Percentiles rank a stretch among this genome's conserved stretches.
Evolutionary conservation across 108 stramenopile genomes (phyloP).

Genomic region (Craspedostauros australis): DNA sequence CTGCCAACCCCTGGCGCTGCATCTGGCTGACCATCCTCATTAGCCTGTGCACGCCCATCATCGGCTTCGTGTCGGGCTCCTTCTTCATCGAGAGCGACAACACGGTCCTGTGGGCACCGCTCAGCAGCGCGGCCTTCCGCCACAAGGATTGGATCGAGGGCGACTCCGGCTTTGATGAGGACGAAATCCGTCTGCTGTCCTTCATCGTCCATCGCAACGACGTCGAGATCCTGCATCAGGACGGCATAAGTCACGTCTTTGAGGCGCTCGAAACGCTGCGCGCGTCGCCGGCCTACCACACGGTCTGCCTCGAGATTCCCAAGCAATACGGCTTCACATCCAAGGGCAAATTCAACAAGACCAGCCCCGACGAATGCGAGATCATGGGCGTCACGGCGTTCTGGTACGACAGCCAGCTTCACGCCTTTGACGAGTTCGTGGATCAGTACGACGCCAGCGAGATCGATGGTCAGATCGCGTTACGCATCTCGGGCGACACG

Average conservation of each 20-base stretch:
- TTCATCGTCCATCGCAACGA: conserved; percentile 1
- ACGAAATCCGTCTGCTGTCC: not conserved
- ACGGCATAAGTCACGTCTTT: not conserved
- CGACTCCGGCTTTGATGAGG: not conserved
- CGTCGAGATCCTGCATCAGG: not conserved
- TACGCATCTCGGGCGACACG: not conserved
- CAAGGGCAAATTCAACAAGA: too few relatives aligned
- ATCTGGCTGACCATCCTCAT: too few relatives aligned
- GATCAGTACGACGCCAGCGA: too few relatives aligned
- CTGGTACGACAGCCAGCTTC: too few relatives aligned
- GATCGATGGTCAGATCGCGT: too few relatives aligned
- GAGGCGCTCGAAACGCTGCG: not conserved
- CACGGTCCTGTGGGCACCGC: not conserved
- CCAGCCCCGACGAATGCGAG: too few relatives aligned
- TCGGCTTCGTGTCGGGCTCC: too few relatives aligned
- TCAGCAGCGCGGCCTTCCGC: not conserved
- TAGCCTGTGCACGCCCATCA: too few relatives aligned
- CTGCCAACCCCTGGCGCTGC: too few relatives aligned
- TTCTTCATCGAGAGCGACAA: not conserved
- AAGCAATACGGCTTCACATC: not conserved
- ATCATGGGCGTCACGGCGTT: too few relatives aligned
- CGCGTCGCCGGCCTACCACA: not conserved
- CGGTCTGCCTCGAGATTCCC: not conserved
- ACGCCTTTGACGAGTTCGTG: too few relatives aligned
- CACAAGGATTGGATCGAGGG: conserved; percentile 3